Conservation (phyloP, 352 stramenopile genomes). For the Globisporangium mamillatum region DNA sequence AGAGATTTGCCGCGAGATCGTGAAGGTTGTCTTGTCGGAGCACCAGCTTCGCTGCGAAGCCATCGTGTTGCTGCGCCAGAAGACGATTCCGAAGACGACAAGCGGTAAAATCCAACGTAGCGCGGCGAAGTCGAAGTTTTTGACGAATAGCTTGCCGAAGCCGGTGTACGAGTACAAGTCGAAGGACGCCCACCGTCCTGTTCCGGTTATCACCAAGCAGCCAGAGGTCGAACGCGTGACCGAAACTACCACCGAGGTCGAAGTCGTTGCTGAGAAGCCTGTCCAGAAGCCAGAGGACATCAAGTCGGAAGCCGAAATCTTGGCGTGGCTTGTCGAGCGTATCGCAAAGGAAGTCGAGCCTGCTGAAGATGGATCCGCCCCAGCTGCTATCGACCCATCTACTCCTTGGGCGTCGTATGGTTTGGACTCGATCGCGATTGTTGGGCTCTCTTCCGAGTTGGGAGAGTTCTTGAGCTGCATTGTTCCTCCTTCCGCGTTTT, state of each 20-base stretch:
- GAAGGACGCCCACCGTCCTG: slow-evolving; percentile 26
- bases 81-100: slow-evolving; percentile 81
- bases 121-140: slow-evolving; percentile 55
- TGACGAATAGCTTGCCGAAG: slow-evolving; percentile 42
- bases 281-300: slow-evolving; percentile 27
- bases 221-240: slow-evolving; percentile 11
- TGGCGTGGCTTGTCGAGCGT: slow-evolving; percentile 65
- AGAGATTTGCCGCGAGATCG: slow-evolving; percentile 63
- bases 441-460: slow-evolving; percentile 58
- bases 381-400: slow-evolving; percentile 42
- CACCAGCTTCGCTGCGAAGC: slow-evolving; percentile 69
- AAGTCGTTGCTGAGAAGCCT: slow-evolving; percentile 12
- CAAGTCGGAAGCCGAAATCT: slow-evolving; percentile 68
- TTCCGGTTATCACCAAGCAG: slow-evolving; percentile 1
- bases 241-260: slow-evolving; percentile 7
- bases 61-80: slow-evolving; percentile 71
- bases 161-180: slow-evolving; percentile 50
- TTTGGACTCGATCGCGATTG: slow-evolving; percentile 67
- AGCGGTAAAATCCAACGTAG: slow-evolving; percentile 85
- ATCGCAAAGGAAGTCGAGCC: slow-evolving; percentile 46
- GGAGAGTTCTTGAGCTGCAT: slow-evolving; percentile 69
- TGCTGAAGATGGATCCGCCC: slow-evolving; percentile 13
- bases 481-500: slow-evolving; percentile 64
- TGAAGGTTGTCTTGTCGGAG: slow-evolving; percentile 57
- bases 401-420: slow-evolving; percentile 64